Base-by-base conservation (phyloP, 1,284 basidiomycete species). In the Cutaneotrichosporon cutaneum region DNA sequence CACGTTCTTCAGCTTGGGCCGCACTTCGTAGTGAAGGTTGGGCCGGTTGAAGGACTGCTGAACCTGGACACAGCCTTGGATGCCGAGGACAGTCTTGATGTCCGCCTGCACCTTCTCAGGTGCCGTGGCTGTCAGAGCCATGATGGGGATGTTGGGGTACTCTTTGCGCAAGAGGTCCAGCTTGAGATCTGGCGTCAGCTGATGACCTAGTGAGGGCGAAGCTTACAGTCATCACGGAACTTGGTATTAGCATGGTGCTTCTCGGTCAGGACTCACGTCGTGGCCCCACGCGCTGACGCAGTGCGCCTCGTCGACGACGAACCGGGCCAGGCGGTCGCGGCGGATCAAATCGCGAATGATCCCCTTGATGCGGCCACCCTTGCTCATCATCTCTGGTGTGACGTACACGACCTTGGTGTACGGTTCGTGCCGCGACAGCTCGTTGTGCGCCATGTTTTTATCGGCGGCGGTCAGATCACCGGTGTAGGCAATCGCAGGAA, bases 231-330 rank as follows among this genome's bases (percentile, higher is more conserved):
- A 18, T 73, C 67, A 35, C 80, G 74, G 67, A 81, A 81, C 74
- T 77, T 73, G 26, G 75, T 60, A 35, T 45, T 44, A 27, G 54
- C 21, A 42, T 2, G 10, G 0, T 26, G 21, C 13, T 2, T 3
- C 21, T 42, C 7, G 16, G 39, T 42, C 36, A 8, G 18, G 4
- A 71, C 78, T 71, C 63, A 79, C 73, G 67, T 81, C 80, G 64
- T 82, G 80, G 11, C 81, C 81, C 81, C 81, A 82, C 55, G 69
- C 81, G 63, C 81, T 82, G 39, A 98, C 90, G 75, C 93, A 94
- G 75, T 99, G 96, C 1, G 94, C 95, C 74, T 99, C 95, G 73
- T 99, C 96, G 58, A 98, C 85, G 0, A 97, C 93, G 73, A 99
- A 96, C 27, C 95, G 84, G 6, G 92, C 93, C 32, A 99, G 77